Conservation (phyloP, 2,329 filamentous ascomycete species). For the Epichloe bromicola region DNA sequence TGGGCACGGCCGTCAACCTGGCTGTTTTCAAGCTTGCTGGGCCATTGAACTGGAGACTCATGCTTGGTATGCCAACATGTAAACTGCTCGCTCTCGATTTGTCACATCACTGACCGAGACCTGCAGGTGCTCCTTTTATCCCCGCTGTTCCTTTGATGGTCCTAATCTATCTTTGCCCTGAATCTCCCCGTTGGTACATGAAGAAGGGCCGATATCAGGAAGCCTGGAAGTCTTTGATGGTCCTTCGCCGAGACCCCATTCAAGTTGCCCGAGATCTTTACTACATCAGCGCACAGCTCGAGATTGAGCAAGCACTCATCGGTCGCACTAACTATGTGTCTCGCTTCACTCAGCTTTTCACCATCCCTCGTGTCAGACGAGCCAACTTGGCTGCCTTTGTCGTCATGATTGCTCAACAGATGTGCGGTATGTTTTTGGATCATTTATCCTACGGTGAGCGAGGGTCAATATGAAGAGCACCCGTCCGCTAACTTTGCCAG, state of each 20-base stretch:
- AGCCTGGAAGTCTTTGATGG: slow-evolving; percentile 42
- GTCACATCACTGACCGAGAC: background rate
- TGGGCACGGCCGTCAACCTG: slow-evolving; percentile 28
- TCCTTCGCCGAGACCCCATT: slow-evolving; percentile 38
- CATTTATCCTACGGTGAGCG: background rate
- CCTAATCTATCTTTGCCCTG: slow-evolving; percentile 48
- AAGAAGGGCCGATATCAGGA: slow-evolving; percentile 48
- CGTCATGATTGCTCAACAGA: slow-evolving; percentile 69
- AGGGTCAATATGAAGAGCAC: too few relatives aligned
- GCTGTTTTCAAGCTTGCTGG: slow-evolving; percentile 14
- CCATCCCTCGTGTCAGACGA: slow-evolving; percentile 49
- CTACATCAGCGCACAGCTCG: slow-evolving; percentile 33
- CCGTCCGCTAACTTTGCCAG: background rate
- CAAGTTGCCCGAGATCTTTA: slow-evolving; percentile 49
- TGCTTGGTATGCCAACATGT: slow-evolving; percentile 27
- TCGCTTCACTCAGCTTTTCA: slow-evolving; percentile 49
- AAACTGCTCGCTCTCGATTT: background rate
- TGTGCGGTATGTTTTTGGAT: slow-evolving; percentile 34
- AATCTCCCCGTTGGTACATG: slow-evolving; percentile 51
- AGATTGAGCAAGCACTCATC: slow-evolving; percentile 25
- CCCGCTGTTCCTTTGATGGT: slow-evolving; percentile 39
- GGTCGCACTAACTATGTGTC: slow-evolving; percentile 28
- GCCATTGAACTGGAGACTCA: slow-evolving; percentile 23
- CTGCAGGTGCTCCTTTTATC: slow-evolving; percentile 40
- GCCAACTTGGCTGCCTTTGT: slow-evolving; percentile 65